Base-by-base conservation (phyloP, 139 green algal genomes). In the Micractinium sp. region DNA sequence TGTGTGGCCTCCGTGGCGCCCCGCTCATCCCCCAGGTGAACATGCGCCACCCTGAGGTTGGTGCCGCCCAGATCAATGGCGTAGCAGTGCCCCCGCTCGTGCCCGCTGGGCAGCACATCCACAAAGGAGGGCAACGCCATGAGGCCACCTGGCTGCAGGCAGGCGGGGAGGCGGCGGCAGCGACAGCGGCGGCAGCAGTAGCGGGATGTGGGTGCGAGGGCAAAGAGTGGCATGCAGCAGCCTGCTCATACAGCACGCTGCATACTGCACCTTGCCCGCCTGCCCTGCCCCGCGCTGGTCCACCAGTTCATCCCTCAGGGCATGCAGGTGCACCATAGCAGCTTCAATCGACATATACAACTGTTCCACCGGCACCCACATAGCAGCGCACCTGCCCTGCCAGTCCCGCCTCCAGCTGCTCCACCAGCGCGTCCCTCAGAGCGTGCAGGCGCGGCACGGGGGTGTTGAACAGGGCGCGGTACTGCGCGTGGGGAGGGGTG, bases 51-150 rank as follows among this genome's bases (percentile, higher is more conserved):
- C 7, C 96, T 89, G 71, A 98, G 96, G 91, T 99, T 99, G 60
- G 96, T 99, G 85, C 97, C 97, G 1, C 97, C 97, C 61, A 99
- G 89, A 87, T 99, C 97, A 22, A 99, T 90, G 18, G 95, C 96
- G 87, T 93, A 98, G 87, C 91, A 97, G 23, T 95, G 89, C 20
- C 96, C 96, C 4, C 19, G 89, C 88, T 98, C 96, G 29, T 93
- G 60, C 20, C 94, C 90, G 31, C 36, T 86, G n/a, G 91, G 91
- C 73, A 95, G 85, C 16, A 94, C 63, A 73, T 95, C 93, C 13
- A 95, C 91, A 82, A 91, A 94, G 36, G 90, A 93, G 9, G 93
- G 93, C 73, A 95, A 79, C 92, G 94, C 94, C 73, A 95, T 85
- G 14, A 95, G 81, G 38, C 83, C 87, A 27, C 83, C 67, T 23